phyloP scores from a whole-genome alignment of 371 early-diverging fungal species.

The Rhizopus microsporus region DNA sequence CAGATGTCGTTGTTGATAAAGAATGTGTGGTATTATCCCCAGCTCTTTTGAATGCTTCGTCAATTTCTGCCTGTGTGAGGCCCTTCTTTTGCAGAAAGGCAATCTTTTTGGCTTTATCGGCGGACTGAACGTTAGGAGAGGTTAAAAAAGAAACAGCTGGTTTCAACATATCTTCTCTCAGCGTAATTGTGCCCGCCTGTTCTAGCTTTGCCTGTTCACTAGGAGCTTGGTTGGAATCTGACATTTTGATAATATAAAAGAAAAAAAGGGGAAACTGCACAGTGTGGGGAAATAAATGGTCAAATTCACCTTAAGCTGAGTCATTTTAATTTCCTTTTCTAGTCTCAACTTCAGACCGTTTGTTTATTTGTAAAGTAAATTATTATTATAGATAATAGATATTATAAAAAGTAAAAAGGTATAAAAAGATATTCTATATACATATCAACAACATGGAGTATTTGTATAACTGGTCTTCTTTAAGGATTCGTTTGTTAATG shows the following conservation, averaged over 20 bases:
- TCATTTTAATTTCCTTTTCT: background rate
- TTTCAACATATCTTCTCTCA: constrained; percentile 56
- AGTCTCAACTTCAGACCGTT: background rate
- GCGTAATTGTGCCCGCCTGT: background rate
- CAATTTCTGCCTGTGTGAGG: constrained; percentile 58
- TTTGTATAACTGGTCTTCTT: constrained; percentile 1
- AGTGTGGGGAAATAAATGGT: background rate
- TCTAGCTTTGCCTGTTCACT: background rate
- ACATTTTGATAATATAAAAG: background rate
- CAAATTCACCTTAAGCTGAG: constrained; percentile 2
- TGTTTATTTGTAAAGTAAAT: background rate
- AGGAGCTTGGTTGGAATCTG: background rate
- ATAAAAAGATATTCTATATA: constrained; percentile 1
- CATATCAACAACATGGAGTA: constrained; percentile 16
- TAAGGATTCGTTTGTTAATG: constrained; percentile 17
- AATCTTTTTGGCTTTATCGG: constrained; percentile 59
- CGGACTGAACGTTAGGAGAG: constrained; percentile 58
- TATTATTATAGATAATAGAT: background rate
- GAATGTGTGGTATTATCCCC: constrained; percentile 12
- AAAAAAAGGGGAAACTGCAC: background rate
- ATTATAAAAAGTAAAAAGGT: background rate
- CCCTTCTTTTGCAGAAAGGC: constrained; percentile 67
- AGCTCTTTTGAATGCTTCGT: constrained; percentile 51
- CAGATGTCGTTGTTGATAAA: background rate
- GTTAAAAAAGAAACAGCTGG: constrained; percentile 60